These are phyloP conservation scores for Rhodotorula graminis DNA, from an alignment of 768 basidiomycete species.

Conservation along the genomic window DNA sequence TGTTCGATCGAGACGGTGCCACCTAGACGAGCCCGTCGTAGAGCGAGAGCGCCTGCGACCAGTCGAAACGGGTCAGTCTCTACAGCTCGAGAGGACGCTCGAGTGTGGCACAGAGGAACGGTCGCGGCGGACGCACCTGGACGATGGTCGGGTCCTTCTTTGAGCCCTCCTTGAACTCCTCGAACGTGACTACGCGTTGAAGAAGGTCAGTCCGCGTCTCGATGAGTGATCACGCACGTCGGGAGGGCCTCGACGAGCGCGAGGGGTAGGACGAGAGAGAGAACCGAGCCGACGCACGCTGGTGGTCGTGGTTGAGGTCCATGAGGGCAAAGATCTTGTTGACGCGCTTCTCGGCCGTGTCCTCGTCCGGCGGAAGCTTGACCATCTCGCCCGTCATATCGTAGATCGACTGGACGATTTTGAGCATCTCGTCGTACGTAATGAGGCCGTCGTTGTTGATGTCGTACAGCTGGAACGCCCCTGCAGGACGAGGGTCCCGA, in stretches of 20 bases:
- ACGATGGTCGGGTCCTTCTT: slow-evolving; percentile 99
- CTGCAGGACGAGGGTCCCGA: slow-evolving; percentile 50
- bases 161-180: slow-evolving; percentile 96
- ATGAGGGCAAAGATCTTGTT: slow-evolving; percentile 98
- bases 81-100: no score
- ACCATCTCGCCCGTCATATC: slow-evolving; percentile 99
- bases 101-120: not conserved
- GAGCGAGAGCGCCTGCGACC: slow-evolving; percentile 73
- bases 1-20: no score
- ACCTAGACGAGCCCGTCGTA: slow-evolving; percentile 86
- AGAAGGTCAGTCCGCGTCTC: not conserved
- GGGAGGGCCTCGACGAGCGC: not conserved
- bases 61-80: no score
- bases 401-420: slow-evolving; percentile 96
- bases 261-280: not conserved
- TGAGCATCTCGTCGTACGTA: slow-evolving; percentile 98
- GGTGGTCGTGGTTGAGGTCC: slow-evolving; percentile 89
- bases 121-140: slow-evolving; percentile 58
- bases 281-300: slow-evolving; percentile 15
- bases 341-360: slow-evolving; percentile 99
- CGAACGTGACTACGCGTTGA: slow-evolving; percentile 58
- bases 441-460: slow-evolving; percentile 97
- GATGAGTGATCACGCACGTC: no score
- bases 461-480: slow-evolving; percentile 99
- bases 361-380: slow-evolving; percentile 93